Base-by-base conservation (phyloP, 2,329 filamentous ascomycete species). In the Arthroderma sp. region DNA sequence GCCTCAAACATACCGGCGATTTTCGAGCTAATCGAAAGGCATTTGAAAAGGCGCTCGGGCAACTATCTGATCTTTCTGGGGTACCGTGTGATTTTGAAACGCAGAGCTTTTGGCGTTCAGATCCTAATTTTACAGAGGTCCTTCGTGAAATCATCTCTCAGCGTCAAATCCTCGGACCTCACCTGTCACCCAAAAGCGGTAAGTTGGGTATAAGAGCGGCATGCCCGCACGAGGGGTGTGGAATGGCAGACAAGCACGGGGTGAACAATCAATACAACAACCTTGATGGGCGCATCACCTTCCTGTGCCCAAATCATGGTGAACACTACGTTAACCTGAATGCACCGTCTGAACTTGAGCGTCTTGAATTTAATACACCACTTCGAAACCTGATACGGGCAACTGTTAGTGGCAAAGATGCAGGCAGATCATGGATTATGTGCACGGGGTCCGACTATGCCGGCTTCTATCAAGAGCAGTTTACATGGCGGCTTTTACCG, bases 221-320 rank as follows among this genome's bases (percentile, higher is more conserved):
- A 29, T 50, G 47, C 33, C 46, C 47, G 6, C 37, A 45, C 37
- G 43, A 45, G 1, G 44, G 41, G 4, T 54, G 51, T 31, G 49
- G 49, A 11, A 15, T 54, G 15, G 47, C 51, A 36, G 51, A 54
- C 29, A 53, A 53, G 38, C 49, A 54, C 15, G 51, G 51, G 2
- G 31, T 48, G 3, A 40, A 45, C 36, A 54, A 53, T 46, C 36
- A 31, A n/a, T 53, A 54, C 29, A 15, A 28, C 36, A 28, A 38
- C 10, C n/a, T n/a, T n/a, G 36, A 38, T 38, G 36, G 36, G 27
- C n/a, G 37, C 38, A 36, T 46, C 29, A 45, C 38, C n/a, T 44
- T 42, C 11, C 8, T 42, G 15, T 46, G 7, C 36, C 47, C 33
- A n/a, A 42, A 11, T 11, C 40, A 42, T 42, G 40, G 40, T 27